A percentile compares a stretch with the other conserved stretches of the same genome.
phyloP scores from a whole-genome alignment of 129 eudicot species.

The Logfia minima region DNA sequence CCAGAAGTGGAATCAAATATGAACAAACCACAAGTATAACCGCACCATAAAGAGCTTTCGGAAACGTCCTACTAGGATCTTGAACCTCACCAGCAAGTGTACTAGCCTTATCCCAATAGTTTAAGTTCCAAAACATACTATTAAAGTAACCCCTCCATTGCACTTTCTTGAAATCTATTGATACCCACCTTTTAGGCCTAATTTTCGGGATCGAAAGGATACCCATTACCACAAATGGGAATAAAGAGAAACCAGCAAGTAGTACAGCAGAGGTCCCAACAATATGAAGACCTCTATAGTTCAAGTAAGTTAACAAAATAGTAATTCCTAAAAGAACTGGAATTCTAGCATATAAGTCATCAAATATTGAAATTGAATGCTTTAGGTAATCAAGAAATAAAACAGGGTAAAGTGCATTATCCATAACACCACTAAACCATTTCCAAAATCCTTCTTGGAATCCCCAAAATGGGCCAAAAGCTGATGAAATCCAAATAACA shows the following conservation, averaged over 20 bases:
- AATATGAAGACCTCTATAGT: conserved; percentile 79
- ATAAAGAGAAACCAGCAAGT: conserved; percentile 74
- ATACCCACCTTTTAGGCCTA: conserved; percentile 57
- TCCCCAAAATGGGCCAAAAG: conserved; percentile 95
- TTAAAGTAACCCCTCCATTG: conserved; percentile 88
- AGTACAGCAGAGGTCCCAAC: conserved; percentile 77
- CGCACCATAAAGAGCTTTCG: conserved; percentile 77
- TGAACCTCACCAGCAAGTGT: conserved; percentile 89
- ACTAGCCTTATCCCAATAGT: conserved; percentile 94
- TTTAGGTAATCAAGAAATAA: conserved; percentile 82
- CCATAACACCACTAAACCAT: conserved; percentile 97
- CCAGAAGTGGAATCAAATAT: conserved; percentile 80
- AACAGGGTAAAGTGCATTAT: conserved; percentile 93
- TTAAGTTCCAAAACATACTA: conserved; percentile 86
- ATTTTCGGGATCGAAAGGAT: conserved; percentile 68
- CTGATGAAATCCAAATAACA: conserved; percentile 89
- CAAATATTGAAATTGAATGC: conserved; percentile 65
- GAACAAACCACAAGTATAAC: conserved; percentile 66
- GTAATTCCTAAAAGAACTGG: conserved; percentile 72
- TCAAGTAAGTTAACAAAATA: conserved; percentile 64
- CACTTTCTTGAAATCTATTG: conserved; percentile 53
- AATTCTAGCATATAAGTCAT: conserved; percentile 50
- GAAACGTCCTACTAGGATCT: conserved; percentile 70
- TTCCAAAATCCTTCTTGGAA: conserved; percentile 96
- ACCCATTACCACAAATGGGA: conserved; percentile 75